These are phyloP conservation scores for Mrakia gelida DNA, from an alignment of 768 basidiomycete species.

Conservation along the genomic window DNA sequence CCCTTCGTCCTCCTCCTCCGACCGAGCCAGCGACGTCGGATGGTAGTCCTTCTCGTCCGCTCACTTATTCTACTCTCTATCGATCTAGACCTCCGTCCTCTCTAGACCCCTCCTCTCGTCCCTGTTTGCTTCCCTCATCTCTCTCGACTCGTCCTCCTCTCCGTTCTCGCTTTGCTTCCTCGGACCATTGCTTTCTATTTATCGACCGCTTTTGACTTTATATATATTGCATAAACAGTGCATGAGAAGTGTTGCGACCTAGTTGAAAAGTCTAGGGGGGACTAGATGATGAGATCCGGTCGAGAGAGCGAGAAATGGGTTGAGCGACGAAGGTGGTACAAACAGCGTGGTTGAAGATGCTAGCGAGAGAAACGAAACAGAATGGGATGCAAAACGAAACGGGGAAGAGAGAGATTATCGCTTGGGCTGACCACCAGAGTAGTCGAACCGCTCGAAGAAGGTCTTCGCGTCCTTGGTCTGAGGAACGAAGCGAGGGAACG, in stretches of 20 bases:
- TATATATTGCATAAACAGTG: neutral
- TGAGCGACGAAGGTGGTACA: neutral
- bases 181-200: neutral
- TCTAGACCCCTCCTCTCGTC: neutral
- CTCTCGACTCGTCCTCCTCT: too few species aligned
- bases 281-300: too few species aligned
- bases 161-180: too few species aligned
- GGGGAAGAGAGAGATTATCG: neutral
- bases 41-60: too few species aligned
- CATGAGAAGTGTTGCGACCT: neutral
- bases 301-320: neutral
- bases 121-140: neutral
- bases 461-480: constrained; percentile 44
- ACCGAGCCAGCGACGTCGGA: constrained; percentile 34
- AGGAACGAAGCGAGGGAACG: neutral
- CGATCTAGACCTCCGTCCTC: neutral
- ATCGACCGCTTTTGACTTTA: neutral
- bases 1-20: constrained; percentile 37
- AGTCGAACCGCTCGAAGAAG: constrained; percentile 44
- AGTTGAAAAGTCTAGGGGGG: neutral
- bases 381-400: neutral
- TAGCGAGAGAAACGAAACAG: neutral
- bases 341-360: neutral
- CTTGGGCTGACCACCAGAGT: constrained; percentile 9
- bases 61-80: too few species aligned